Evolutionary conservation across 2,329 filamentous ascomycete species (phyloP).

Genomic region (Zalaria obscura): DNA sequence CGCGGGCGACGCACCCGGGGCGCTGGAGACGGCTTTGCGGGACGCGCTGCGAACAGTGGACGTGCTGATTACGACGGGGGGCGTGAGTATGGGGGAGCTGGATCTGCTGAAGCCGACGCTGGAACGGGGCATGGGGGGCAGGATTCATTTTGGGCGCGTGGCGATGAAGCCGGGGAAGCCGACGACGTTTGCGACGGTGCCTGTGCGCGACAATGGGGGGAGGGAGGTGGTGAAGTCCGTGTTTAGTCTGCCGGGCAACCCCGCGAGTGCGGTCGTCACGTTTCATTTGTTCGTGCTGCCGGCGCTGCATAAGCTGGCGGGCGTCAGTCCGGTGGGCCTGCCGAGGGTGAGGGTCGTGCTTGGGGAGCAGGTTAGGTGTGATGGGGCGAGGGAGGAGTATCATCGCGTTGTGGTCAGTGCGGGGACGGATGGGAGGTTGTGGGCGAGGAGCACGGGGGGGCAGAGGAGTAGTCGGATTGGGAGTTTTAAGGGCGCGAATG

Average conservation of each 20-base stretch:
- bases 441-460: conserved; percentile 70
- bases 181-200: conserved; percentile 87
- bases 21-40: conserved; percentile 64
- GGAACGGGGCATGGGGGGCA: conserved; percentile 76
- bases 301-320: conserved; percentile 62
- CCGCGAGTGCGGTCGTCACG: conserved; percentile 82
- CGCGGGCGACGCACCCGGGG: conserved; percentile 55
- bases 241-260: conserved; percentile 88
- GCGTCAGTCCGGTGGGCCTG: conserved; percentile 53
- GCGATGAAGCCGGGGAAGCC: conserved; percentile 98
- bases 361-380: conserved; percentile 58
- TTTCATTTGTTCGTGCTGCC: conserved; percentile 91
- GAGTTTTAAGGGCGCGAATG: conserved; percentile 80
- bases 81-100: conserved; percentile 94
- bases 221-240: conserved; percentile 53
- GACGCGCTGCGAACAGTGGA: conserved; percentile 61
- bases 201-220: conserved; percentile 39
- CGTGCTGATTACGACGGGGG: conserved; percentile 79
- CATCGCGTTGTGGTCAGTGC: conserved; percentile 67
- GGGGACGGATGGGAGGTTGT: conserved; percentile 48
- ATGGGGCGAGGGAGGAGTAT: conserved; percentile 71
- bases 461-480: conserved; percentile 85
- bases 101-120: conserved; percentile 95
- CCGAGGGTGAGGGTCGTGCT: conserved; percentile 58
- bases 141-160: conserved; percentile 91